These are phyloP conservation scores for Scenedesmus sp. DNA, from an alignment of 163 green algal genomes.

Conservation along the genomic window DNA sequence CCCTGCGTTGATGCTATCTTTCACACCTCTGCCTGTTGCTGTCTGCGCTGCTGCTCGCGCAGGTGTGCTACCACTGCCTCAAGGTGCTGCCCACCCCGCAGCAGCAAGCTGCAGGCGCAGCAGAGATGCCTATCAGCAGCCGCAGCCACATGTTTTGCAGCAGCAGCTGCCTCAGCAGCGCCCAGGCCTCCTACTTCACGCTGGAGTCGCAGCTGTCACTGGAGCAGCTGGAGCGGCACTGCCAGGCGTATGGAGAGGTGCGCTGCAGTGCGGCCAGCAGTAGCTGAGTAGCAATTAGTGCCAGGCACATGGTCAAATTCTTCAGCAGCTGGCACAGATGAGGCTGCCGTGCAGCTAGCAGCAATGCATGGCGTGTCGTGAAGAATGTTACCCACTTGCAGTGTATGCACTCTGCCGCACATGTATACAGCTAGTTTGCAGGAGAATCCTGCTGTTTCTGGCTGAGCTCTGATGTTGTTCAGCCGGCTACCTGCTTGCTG, in stretches of 20 bases:
- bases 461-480: not conserved
- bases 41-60: not conserved
- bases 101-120: not conserved
- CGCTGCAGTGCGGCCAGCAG: not conserved
- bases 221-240: slow-evolving; percentile 57
- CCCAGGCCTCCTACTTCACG: not conserved
- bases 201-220: not conserved
- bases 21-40: not conserved
- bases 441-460: not conserved
- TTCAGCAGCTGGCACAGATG: not conserved
- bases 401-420: too few species aligned
- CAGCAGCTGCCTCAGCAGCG: slow-evolving; percentile 5
- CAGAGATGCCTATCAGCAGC: slow-evolving; percentile 31
- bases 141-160: slow-evolving; percentile 38
- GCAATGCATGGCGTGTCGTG: too few species aligned
- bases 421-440: too few species aligned
- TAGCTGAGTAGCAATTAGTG: not conserved
- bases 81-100: slow-evolving; percentile 33
- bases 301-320: not conserved
- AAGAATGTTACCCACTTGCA: too few species aligned
- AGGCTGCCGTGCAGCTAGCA: too few species aligned
- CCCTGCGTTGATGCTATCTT: not conserved
- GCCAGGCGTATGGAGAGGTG: slow-evolving; percentile 49
- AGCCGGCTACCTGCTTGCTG: not conserved
- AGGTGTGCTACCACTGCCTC: slow-evolving; percentile 76